Conservation (phyloP, 2,329 filamentous ascomycete genomes). For the Penicillium sp. region DNA sequence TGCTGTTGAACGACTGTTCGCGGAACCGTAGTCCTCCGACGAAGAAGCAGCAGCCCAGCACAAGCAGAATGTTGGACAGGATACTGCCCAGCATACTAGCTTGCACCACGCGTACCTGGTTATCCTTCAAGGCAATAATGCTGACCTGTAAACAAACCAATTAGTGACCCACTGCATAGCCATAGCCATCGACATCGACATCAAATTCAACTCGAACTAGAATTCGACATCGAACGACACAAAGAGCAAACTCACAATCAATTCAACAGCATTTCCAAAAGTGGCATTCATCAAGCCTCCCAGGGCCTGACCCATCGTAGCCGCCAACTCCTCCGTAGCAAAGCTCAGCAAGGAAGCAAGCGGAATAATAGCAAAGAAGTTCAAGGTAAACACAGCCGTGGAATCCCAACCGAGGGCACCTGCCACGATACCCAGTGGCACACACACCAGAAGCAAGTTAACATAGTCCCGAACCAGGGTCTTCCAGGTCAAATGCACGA, state of each 20-base stretch:
- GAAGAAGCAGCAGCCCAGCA: slow-evolving; percentile 78
- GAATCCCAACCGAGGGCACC: slow-evolving; percentile 62
- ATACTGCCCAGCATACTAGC: slow-evolving; percentile 96
- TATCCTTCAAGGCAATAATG: slow-evolving; percentile 81
- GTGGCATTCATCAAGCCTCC: slow-evolving; percentile 67
- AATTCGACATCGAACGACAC: slow-evolving; percentile 51
- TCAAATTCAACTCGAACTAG: not conserved
- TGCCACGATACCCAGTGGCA: slow-evolving; percentile 64
- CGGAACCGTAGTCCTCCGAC: slow-evolving; percentile 70
- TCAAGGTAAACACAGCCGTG: slow-evolving; percentile 61
- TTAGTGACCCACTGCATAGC: not conserved
- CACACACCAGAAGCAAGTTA: slow-evolving; percentile 64
- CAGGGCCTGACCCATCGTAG: slow-evolving; percentile 61
- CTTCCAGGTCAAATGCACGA: slow-evolving; percentile 44
- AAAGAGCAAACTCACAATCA: slow-evolving; percentile 68
- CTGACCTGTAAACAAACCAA: slow-evolving; percentile 64
- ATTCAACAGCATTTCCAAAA: slow-evolving; percentile 66
- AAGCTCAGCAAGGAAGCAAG: slow-evolving; percentile 64
- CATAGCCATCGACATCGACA: not conserved
- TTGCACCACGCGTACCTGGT: slow-evolving; percentile 94
- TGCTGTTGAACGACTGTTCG: slow-evolving; percentile 63
- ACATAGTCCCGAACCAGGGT: slow-evolving; percentile 54
- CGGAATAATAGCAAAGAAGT: slow-evolving; percentile 66
- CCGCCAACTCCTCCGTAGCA: slow-evolving; percentile 64
- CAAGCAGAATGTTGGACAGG: slow-evolving; percentile 88